phyloP scores from a whole-genome alignment of 1,139 yeast genomes.

The Taphrina betulina region DNA sequence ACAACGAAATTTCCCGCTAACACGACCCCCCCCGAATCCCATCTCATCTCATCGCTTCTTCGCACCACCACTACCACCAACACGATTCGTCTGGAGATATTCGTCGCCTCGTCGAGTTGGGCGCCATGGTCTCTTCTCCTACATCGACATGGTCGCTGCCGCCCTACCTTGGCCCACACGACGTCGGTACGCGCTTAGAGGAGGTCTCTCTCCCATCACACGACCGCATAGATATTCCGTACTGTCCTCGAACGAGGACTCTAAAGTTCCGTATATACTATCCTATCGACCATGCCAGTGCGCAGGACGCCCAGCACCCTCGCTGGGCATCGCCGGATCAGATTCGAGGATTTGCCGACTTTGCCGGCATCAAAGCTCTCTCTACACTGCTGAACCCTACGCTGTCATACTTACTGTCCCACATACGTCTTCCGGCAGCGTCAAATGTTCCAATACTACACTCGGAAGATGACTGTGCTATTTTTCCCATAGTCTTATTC shows the following conservation, averaged over 20 bases:
- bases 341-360: constrained; percentile 23
- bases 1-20: too few species aligned
- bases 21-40: too few species aligned
- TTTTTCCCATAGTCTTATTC: constrained; percentile 39
- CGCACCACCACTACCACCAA: too few species aligned
- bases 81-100: too few species aligned
- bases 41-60: too few species aligned
- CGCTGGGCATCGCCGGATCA: constrained; percentile 31
- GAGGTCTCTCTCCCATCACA: constrained; percentile 36
- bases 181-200: constrained; percentile 38
- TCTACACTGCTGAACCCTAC: constrained; percentile 27
- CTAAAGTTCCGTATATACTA: constrained; percentile 37
- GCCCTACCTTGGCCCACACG: constrained; percentile 37
- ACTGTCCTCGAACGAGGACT: constrained; percentile 36
- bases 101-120: too few species aligned
- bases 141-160: constrained; percentile 33
- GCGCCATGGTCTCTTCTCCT: not conserved
- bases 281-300: constrained; percentile 32
- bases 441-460: not conserved
- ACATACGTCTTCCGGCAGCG: constrained; percentile 30
- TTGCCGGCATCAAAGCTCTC: constrained; percentile 18
- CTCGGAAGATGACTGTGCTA: constrained; percentile 28
- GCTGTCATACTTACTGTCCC: constrained; percentile 26
- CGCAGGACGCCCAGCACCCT: constrained; percentile 33
- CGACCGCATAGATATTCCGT: constrained; percentile 32